A percentile compares a stretch with the other conserved stretches of the same genome.
These are phyloP conservation scores for Colletotrichum melonis DNA, from an alignment of 2,329 filamentous ascomycete species.

Conservation along the genomic window DNA sequence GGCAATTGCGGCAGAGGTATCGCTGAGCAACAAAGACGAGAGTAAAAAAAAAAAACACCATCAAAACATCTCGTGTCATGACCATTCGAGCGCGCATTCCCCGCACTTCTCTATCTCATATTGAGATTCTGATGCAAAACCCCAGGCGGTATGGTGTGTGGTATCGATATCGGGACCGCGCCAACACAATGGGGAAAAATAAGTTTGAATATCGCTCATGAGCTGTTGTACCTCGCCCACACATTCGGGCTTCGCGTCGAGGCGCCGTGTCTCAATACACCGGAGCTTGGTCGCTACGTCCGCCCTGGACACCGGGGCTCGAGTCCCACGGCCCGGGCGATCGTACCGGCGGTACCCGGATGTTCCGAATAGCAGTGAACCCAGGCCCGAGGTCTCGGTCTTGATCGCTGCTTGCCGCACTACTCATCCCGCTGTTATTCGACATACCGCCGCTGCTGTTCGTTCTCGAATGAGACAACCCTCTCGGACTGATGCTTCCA, in stretches of 20 bases:
- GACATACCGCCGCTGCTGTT: conserved; percentile 49
- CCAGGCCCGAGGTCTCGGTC: conserved; percentile 30
- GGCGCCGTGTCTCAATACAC: conserved; percentile 22
- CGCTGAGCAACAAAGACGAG: conserved; percentile 12
- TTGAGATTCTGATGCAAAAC: conserved; percentile 8
- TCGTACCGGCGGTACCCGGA: conserved; percentile 32
- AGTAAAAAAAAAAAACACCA: not conserved
- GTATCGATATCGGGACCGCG: conserved; percentile 31
- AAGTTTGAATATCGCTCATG: not conserved
- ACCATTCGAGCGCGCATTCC: not conserved
- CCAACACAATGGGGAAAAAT: conserved; percentile 8
- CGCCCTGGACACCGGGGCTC: conserved; percentile 21
- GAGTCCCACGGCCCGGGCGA: conserved; percentile 33
- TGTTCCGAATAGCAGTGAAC: conserved; percentile 33
- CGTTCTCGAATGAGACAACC: conserved; percentile 44
- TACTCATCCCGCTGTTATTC: conserved; percentile 47
- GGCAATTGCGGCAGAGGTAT: conserved; percentile 27
- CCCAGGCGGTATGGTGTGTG: conserved; percentile 19
- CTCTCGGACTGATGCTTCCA: conserved; percentile 38
- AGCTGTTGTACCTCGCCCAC: not conserved
- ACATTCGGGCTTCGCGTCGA: not conserved
- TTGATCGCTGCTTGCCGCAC: conserved; percentile 35
- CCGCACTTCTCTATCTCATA: conserved; percentile 6
- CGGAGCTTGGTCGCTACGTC: conserved; percentile 30
- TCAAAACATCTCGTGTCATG: not conserved